phyloP scores from a whole-genome alignment of 2,329 filamentous ascomycete genomes.

The Spiromastix sp. region DNA sequence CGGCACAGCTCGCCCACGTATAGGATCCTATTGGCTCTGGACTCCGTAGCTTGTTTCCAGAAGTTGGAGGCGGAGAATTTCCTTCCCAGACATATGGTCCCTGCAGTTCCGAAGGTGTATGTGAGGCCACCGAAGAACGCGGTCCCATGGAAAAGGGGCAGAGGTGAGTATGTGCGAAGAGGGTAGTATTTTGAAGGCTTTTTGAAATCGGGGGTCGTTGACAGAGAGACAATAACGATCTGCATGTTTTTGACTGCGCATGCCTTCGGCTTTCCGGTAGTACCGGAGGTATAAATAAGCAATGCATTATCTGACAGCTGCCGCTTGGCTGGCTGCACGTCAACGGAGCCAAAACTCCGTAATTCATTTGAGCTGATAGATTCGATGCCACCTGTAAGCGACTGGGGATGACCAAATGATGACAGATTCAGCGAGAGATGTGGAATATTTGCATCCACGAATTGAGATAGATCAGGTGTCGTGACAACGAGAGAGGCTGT shows the following conservation, averaged over 20 bases:
- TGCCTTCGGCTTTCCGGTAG: constrained; percentile 17
- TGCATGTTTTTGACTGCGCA: constrained; percentile 20
- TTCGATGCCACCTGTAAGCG: not conserved
- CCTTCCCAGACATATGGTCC: constrained; percentile 34
- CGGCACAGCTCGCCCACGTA: constrained; percentile 42
- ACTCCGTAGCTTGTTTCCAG: constrained; percentile 36
- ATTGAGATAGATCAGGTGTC: constrained; percentile 33
- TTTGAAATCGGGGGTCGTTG: constrained; percentile 25
- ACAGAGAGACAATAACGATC: constrained; percentile 27
- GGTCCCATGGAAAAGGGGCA: constrained; percentile 41
- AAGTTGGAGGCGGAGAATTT: constrained; percentile 38
- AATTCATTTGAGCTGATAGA: not conserved
- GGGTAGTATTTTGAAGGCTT: constrained; percentile 33
- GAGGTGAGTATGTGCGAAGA: constrained; percentile 36
- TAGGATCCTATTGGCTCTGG: constrained; percentile 32
- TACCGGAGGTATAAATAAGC: constrained; percentile 3
- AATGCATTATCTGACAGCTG: not conserved
- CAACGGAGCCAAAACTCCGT: not conserved
- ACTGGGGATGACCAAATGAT: constrained; percentile 20
- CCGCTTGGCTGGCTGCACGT: constrained; percentile 1
- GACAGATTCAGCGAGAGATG: constrained; percentile 29
- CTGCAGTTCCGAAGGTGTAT: constrained; percentile 29
- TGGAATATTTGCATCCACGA: constrained; percentile 23
- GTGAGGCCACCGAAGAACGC: constrained; percentile 36
- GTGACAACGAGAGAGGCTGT: constrained; percentile 32